phyloP scores from a whole-genome alignment of 192 early-diverging fungal species.

The Coemansia sp. region DNA sequence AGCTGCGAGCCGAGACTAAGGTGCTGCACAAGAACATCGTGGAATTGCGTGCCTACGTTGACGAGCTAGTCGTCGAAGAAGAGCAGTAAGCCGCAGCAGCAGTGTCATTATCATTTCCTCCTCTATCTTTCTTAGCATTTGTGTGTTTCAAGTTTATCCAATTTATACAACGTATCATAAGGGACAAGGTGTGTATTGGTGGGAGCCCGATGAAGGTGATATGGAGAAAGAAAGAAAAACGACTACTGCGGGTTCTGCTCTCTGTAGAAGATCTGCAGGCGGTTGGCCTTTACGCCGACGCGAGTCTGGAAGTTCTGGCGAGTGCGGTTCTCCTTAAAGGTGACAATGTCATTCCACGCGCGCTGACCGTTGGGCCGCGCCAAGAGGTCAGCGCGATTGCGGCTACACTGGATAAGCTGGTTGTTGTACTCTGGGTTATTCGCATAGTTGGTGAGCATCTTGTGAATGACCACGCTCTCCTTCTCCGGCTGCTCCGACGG shows the following conservation, averaged over 20 bases:
- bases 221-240: background rate
- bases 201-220: too few species aligned
- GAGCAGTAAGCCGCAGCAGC: background rate
- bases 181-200: too few species aligned
- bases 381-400: conserved; percentile 45
- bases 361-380: conserved; percentile 38
- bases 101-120: background rate
- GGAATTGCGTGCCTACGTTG: conserved; percentile 42
- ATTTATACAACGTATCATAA: too few species aligned
- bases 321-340: conserved; percentile 64
- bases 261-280: conserved; percentile 86
- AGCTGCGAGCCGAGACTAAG: conserved; percentile 29
- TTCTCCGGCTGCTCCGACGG: conserved; percentile 59
- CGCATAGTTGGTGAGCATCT: conserved; percentile 73
- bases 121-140: background rate
- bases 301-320: conserved; percentile 66
- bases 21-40: conserved; percentile 38
- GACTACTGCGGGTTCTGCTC: conserved; percentile 66
- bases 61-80: conserved; percentile 56
- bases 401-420: conserved; percentile 34
- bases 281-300: conserved; percentile 79
- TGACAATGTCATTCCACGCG: conserved; percentile 49
- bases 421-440: conserved; percentile 37
- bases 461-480: conserved; percentile 81
- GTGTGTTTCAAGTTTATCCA: background rate